Evolutionary conservation across 257 asterid species (phyloP), one percentile per base, ranked within the genome.

Genomic region (Salvia hispanica): DNA sequence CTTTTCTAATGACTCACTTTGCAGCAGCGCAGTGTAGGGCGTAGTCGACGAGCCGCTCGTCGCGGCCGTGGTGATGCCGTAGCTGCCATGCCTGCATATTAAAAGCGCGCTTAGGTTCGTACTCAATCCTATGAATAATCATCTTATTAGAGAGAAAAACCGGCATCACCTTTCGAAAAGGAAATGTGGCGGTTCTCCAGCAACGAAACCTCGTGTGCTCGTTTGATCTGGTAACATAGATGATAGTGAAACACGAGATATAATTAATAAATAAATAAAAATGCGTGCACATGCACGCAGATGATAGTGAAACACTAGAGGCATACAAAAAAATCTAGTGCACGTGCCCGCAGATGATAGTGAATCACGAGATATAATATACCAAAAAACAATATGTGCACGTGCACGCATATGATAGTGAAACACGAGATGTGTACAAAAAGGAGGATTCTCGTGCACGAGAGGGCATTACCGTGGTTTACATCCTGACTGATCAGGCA

Each of bases 181-280:
- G 87, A 62, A 83, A 79, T 56, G 58, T 72, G 45, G 88, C 84
- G 8, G 76, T 67, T 67, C 71, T 84, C 91, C 88, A 87, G 58
- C 88, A 84, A 40, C n/a, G 81, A 13, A 79, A 68, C 80, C 70
- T 84, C 31, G 74, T 73, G 46, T 33, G 31, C 73, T 74, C 76
- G 77, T 56, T 78, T 43, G 44, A 7, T 16, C 82, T 81, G 76
- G 62, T 15, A 55, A 16, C n/a, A 16, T 5, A 25, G 25, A 53
- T 44, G 50, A 66, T 25, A 50, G 31, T 52, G 12, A 75, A 9
- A 59, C 25, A 13, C 44, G 44, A 57, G 44, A 57, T 33, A 12
- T 57, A 48, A 3, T 21, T 13, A 48, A 6, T 14, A 14, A 13
- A 21, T 21, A 21, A 21, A 21, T 21, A 21, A n/a, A n/a, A n/a